Percentiles rank a stretch among this genome's conserved stretches.
These are phyloP conservation scores for Auricularia sp. DNA, from an alignment of 768 basidiomycete genomes.

Conservation along the genomic window DNA sequence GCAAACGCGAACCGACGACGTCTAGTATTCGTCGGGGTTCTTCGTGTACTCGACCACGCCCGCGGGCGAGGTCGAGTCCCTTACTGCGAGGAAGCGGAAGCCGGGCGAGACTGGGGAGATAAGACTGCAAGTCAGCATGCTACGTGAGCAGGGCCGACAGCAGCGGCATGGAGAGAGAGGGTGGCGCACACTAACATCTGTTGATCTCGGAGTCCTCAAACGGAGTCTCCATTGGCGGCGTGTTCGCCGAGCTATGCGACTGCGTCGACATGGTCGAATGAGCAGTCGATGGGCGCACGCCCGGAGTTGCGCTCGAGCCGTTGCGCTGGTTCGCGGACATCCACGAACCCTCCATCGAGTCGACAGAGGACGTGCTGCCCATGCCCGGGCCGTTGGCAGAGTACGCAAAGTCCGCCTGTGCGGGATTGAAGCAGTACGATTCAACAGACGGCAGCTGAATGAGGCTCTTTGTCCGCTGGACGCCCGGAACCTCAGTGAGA, in stretches of 20 bases:
- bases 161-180: background rate
- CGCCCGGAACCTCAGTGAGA: constrained; percentile 33
- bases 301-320: constrained; percentile 9
- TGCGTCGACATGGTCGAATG: constrained; percentile 70
- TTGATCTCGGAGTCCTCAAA: constrained; percentile 58
- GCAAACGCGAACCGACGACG: background rate
- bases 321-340: background rate
- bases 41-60: constrained; percentile 1
- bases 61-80: background rate
- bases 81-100: constrained; percentile 10
- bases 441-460: constrained; percentile 69
- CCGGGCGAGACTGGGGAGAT: constrained; percentile 11
- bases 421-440: constrained; percentile 52
- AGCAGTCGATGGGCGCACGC: constrained; percentile 63
- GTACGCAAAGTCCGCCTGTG: constrained; percentile 75
- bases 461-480: constrained; percentile 77
- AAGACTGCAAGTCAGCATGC: constrained; percentile 9
- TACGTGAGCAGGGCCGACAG: constrained; percentile 8
- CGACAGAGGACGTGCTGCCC: background rate
- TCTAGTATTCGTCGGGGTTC: constrained; percentile 2
- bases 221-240: constrained; percentile 42
- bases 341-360: constrained; percentile 8
- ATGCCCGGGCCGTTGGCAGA: constrained; percentile 39
- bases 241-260: constrained; percentile 71
- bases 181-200: constrained; percentile 58